These are phyloP conservation scores for Ganoderma multipileum DNA, from an alignment of 1,284 basidiomycete species.

Conservation along the genomic window DNA sequence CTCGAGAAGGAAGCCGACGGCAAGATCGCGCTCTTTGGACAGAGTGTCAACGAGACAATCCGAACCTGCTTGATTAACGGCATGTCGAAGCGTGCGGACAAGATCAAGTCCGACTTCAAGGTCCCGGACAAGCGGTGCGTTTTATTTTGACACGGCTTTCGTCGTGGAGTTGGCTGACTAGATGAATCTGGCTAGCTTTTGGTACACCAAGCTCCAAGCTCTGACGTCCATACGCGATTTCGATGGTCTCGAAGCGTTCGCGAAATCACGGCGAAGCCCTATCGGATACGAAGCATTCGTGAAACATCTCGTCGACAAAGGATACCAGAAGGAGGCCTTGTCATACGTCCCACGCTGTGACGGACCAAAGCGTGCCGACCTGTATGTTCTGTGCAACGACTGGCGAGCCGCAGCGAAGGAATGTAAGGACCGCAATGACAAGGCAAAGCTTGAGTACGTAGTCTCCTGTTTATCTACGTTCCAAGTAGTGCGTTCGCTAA, in stretches of 20 bases:
- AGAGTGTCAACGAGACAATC: constrained; percentile 87
- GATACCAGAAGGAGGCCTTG: constrained; percentile 76
- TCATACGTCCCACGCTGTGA: constrained; percentile 85
- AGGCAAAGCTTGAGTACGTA: constrained; percentile 76
- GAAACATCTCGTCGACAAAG: constrained; percentile 75
- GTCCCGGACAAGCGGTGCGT: constrained; percentile 84
- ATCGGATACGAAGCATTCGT: constrained; percentile 97
- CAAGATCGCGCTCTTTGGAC: constrained; percentile 78
- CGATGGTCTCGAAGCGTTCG: constrained; percentile 83
- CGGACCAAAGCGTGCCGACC: constrained; percentile 78
- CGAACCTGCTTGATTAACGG: constrained; percentile 77
- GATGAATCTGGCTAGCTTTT: constrained; percentile 66
- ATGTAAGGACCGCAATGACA: constrained; percentile 87
- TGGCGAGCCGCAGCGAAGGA: constrained; percentile 89
- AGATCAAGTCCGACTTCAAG: constrained; percentile 85
- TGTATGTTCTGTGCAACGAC: constrained; percentile 89
- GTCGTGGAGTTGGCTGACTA: background rate
- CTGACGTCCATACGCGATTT: constrained; percentile 83
- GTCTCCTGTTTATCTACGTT: background rate
- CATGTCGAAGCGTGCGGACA: constrained; percentile 87
- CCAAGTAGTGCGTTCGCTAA: constrained; percentile 9
- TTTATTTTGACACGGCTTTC: constrained; percentile 36
- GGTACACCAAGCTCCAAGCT: constrained; percentile 90
- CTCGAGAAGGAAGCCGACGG: constrained; percentile 88
- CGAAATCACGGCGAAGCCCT: constrained; percentile 87